Evolutionary conservation across 345 rosid species (phyloP).

Genomic region (Excoecaria agallocha): DNA sequence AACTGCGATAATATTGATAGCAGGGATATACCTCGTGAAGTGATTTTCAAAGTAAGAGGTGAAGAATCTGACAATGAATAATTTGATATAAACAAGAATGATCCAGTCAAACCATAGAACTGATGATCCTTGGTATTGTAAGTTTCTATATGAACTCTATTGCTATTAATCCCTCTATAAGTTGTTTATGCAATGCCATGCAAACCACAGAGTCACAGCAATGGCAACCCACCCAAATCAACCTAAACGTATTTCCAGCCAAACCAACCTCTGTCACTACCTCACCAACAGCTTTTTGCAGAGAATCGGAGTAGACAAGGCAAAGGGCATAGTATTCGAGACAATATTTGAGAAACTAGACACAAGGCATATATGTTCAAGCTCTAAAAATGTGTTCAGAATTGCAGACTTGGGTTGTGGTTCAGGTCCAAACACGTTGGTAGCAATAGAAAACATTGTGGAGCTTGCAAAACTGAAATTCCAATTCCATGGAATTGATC

Average conservation of each 20-base stretch:
- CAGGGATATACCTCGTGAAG: not conserved
- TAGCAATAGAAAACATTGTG: constrained; percentile 3
- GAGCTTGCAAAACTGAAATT: constrained; percentile 8
- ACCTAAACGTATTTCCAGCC: too few relatives aligned
- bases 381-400: not conserved
- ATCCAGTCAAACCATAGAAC: not conserved
- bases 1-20: too few relatives aligned
- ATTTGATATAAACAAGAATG: not conserved
- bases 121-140: not conserved
- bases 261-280: too few relatives aligned
- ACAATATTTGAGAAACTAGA: constrained; percentile 3
- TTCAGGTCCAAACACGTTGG: constrained; percentile 22
- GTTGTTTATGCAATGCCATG: not conserved
- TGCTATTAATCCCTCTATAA: not conserved
- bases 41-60: not conserved
- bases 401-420: constrained; percentile 23
- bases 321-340: not conserved
- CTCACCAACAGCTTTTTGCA: not conserved
- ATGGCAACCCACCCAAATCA: too few relatives aligned
- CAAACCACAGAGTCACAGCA: not conserved
- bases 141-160: not conserved
- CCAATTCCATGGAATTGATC: not conserved
- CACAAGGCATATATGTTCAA: not conserved
- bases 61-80: not conserved
- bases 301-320: not conserved